Base-by-base conservation (phyloP, 2,329 filamentous ascomycete genomes). In the Aspergillus sergii region DNA sequence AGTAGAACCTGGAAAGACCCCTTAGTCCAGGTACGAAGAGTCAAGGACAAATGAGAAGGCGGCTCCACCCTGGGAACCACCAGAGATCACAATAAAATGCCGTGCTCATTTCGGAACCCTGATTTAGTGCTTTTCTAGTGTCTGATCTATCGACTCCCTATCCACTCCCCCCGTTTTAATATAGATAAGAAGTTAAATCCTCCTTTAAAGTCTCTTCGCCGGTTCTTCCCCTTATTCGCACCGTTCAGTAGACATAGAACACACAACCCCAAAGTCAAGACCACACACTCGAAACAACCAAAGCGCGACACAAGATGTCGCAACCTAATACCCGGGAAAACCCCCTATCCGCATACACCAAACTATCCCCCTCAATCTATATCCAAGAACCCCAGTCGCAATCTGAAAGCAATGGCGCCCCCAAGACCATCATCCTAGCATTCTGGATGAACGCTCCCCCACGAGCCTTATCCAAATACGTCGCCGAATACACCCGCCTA, bases 401-500 rank as follows among this genome's bases (percentile, higher is more conserved):
- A 14, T 48, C 64, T 16, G 11, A 69, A 48, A 62, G 50, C 19
- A 61, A 53, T 9, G 26, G 56, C 9, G 46, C 41, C 11, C 64
- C 67, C 4, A 75, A 75, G 21, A 76, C 76, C 53, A 77, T 84
- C 30, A 74, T 85, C 58, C 70, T 85, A 59, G 72, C 82, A 57
- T 77, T 82, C 64, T 85, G 83, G 83, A 82, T 84, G 74, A 80
- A 80, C 57, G 83, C 82, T 2, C 69, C 72, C 9, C 69, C 76
- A 1, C 76, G 78, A 19, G 78, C 82, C 53, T 72, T 83, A 32
- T 69, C 76, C 57, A 85, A 85, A 73, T 85, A 84, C 67, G 75
- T 81, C n/a, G 61, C 72, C 1, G 74, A 77, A 58, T 84, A 85
- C 69, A 72, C 74, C 30, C 72, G 70, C 1, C 73, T 83, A 6